phyloP scores from a whole-genome alignment of 2,329 filamentous ascomycete genomes.

The Talaromyces sp. region DNA sequence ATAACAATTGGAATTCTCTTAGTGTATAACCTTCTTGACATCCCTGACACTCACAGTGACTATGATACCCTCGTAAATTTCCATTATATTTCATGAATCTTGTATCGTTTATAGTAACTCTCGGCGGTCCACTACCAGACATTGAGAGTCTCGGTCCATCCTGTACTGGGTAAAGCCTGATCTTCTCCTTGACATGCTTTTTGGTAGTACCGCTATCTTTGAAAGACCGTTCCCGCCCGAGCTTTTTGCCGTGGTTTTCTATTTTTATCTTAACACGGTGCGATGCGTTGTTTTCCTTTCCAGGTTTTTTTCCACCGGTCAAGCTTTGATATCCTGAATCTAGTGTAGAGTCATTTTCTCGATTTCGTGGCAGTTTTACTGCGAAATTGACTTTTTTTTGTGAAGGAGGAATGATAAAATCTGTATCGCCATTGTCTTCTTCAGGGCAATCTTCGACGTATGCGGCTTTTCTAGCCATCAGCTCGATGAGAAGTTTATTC shows the following conservation, averaged over 20 bases:
- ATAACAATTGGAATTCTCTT: background rate
- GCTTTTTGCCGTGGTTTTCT: background rate
- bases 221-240: background rate
- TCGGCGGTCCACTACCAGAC: background rate
- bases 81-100: background rate
- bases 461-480: background rate
- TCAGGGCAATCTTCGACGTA: background rate
- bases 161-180: background rate
- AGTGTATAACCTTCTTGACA: background rate
- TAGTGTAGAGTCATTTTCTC: background rate
- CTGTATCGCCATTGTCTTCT: background rate
- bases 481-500: background rate
- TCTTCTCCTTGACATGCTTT: background rate
- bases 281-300: background rate
- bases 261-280: background rate
- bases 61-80: background rate
- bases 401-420: background rate
- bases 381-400: background rate
- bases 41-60: background rate
- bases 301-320: background rate
- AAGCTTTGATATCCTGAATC: background rate
- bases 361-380: background rate
- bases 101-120: background rate
- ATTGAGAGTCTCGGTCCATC: background rate
- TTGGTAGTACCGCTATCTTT: background rate